Evolutionary conservation across 1,139 yeast genomes (phyloP).

Genomic region (Geotrichum candidum): DNA sequence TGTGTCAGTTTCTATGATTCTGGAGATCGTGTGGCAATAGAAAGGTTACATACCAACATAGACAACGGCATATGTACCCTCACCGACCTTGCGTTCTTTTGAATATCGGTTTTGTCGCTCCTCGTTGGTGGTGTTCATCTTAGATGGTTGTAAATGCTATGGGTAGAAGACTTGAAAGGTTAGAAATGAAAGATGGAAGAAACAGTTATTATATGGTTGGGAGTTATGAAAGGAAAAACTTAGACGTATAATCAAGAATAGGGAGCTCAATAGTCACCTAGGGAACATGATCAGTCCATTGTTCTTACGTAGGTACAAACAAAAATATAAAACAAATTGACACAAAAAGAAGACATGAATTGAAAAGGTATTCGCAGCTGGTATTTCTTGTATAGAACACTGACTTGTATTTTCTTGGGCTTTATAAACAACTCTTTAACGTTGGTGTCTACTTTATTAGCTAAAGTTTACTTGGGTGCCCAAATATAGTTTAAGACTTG

Average conservation of each 20-base stretch:
- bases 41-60: conserved; percentile 61
- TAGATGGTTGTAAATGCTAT: not conserved
- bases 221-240: not conserved
- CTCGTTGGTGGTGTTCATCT: conserved; percentile 12
- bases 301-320: no score
- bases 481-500: no score
- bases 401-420: no score
- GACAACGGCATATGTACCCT: conserved; percentile 98
- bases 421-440: no score
- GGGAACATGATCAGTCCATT: no score
- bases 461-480: no score
- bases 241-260: not conserved
- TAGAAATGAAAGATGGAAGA: not conserved
- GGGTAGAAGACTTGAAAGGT: not conserved
- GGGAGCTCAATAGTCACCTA: no score
- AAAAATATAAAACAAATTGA: not conserved
- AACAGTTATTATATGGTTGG: not conserved
- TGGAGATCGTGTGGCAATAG: conserved; percentile 25
- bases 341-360: not conserved
- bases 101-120: conserved; percentile 17
- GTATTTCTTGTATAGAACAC: no score
- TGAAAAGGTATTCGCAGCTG: no score
- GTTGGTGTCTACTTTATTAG: no score
- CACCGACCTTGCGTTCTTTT: conserved; percentile 82
- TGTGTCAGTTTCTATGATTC: not conserved